Percentiles rank a stretch among this genome's conserved stretches.
These are phyloP conservation scores for Narthecium ossifragum DNA, from an alignment of 106 monocot species.

Conservation along the genomic window DNA sequence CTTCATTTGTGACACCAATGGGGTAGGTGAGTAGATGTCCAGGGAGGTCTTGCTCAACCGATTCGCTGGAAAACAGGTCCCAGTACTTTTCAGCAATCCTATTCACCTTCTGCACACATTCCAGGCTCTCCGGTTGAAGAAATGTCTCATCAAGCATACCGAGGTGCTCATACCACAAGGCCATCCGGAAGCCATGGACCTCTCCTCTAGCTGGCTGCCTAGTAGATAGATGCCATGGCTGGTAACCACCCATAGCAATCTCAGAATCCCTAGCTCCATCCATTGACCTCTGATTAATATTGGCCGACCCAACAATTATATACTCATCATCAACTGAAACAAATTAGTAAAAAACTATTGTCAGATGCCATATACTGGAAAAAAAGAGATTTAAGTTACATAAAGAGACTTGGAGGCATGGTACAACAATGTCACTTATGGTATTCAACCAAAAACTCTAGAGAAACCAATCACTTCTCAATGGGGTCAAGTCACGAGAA, in stretches of 20 bases:
- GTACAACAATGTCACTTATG: neutral
- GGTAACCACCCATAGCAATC: constrained; percentile 81
- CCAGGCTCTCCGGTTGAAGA: constrained; percentile 42
- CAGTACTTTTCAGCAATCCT: constrained; percentile 53
- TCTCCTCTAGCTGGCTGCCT: constrained; percentile 41
- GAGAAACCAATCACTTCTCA: neutral
- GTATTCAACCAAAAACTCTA: neutral
- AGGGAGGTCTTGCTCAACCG: constrained; percentile 39
- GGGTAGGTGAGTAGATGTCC: constrained; percentile 70
- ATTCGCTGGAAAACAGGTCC: constrained; percentile 37
- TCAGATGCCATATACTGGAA: neutral
- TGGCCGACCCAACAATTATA: constrained; percentile 73
- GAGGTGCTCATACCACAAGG: constrained; percentile 73
- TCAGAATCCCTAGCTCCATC: constrained; percentile 71
- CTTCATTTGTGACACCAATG: constrained; percentile 26
- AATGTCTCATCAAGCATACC: constrained; percentile 45
- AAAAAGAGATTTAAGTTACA: neutral
- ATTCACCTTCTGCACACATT: constrained; percentile 64
- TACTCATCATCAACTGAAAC: constrained; percentile 75
- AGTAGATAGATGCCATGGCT: constrained; percentile 50
- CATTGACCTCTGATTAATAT: constrained; percentile 79
- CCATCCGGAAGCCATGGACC: constrained; percentile 66
- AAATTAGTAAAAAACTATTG: neutral
- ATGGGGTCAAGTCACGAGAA: neutral
- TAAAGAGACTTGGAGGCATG: neutral